Evolutionary conservation across 73 alveolate species (phyloP).

Genomic region (Breviolum minutum): DNA sequence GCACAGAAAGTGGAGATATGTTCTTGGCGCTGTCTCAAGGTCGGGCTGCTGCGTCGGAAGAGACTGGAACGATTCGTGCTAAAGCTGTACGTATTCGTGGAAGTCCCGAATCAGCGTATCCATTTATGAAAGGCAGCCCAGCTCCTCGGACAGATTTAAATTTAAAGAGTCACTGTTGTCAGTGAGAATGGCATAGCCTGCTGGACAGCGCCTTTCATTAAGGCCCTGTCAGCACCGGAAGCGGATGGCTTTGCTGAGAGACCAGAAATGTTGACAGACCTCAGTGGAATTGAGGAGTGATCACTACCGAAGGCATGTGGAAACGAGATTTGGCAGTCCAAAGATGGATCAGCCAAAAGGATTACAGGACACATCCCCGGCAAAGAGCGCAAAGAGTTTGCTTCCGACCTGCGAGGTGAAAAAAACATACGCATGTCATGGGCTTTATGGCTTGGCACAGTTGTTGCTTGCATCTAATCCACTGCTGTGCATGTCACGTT

Average conservation of each 20-base stretch:
- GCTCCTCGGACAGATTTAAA: background rate
- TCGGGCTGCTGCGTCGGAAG: constrained; percentile 11
- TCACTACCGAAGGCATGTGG: background rate
- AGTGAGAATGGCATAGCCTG: background rate
- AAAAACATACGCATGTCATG: background rate
- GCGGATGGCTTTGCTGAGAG: background rate
- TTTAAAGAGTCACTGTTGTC: background rate
- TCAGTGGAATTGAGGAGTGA: constrained; percentile 26
- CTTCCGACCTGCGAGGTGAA: background rate
- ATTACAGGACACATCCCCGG: no score
- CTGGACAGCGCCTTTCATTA: background rate
- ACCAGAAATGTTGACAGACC: constrained; percentile 16
- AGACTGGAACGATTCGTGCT: constrained; percentile 60
- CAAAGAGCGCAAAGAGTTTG: no score
- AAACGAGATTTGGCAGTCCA: background rate
- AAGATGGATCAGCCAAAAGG: no score
- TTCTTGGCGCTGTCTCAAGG: background rate
- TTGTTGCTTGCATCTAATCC: background rate
- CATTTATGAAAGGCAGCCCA: constrained; percentile 49
- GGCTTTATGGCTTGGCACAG: background rate
- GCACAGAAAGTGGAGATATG: background rate
- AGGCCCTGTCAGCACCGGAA: background rate
- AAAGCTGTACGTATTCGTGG: constrained; percentile 67
- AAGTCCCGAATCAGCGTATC: constrained; percentile 78
- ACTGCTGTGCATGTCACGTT: background rate